Base-by-base conservation (phyloP, 2,329 filamentous ascomycete genomes). In the Phyllosticta capitalensis region DNA sequence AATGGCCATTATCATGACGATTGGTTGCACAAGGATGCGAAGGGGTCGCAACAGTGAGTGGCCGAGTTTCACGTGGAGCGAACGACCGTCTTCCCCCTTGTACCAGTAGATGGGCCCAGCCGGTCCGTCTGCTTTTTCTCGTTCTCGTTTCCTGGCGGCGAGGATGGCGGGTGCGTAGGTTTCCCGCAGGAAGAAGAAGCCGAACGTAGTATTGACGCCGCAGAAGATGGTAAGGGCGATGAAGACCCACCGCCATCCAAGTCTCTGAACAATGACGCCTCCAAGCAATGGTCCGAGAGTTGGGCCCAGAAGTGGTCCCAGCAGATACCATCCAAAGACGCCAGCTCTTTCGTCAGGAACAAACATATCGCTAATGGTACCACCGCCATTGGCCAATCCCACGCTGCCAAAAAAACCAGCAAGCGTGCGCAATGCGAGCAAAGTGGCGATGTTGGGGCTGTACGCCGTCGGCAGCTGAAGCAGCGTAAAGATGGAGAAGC, bases 351-450 rank as follows among this genome's bases (percentile, higher is more conserved):
- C 70, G 22, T 66, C 71, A 0, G 76, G 74, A 22, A 71, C 64
- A 59, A 79, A 81, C 77, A 81, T 80, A 57, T 81, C 79, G 54
- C 69, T 73, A n/a, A 81, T 77, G 0, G 75, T 79, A 1, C 78
- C 78, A 6, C 79, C 79, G 1, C 79, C 79, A 65, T 79, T 80
- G 0, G 78, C 76, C 53, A 80, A 76, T 0, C 76, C 76, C 0
- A 81, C 74, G 62, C 74, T 76, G 1, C 78, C 78, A 64, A 79
- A 80, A 67, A 80, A 79, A 4, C 78, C 78, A 2, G 75, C 65
- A 3, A 80, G 60, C 2, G 76, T 76, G 45, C 78, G 69, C 50
- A 79, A 68, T 1, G 70, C 71, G 48, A 81, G 75, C 14, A 81
- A 63, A 1, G 69, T 71, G 19, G 60, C 71, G 19, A 79, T 74